Evolutionary conservation across 345 rosid species (phyloP), one percentile per base, ranked within the genome.

Genomic region (Angophora floribunda): DNA sequence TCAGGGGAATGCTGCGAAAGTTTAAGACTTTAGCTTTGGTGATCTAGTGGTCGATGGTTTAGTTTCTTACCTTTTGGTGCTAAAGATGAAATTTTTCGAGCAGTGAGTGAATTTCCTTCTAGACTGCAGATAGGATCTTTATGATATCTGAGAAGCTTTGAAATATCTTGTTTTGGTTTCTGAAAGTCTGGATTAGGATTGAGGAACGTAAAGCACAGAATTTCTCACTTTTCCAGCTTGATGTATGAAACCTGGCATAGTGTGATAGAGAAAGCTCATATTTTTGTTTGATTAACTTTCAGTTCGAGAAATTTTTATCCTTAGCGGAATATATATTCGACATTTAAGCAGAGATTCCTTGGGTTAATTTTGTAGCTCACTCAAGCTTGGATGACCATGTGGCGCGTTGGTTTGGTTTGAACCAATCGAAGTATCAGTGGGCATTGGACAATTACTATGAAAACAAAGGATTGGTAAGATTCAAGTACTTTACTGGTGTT

Each of bases 401-500:
- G 94, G 98, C 99, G 22, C 96, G 97, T n/a, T 98, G 99, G 99
- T 95, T 97, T 89, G 99, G 99, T 51, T 95, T 98, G 91, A 94
- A 98, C 92, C 99, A 96, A 89, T 98, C 99, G 22, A 98, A 96
- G 95, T 98, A 97, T 85, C 99, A 98, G 80, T 98, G 99, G 99
- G 99, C 99, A 51, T 87, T 98, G 92, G 99, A 98, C 78, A 97
- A 96, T 93, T 98, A 98, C 87, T 95, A 96, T 86, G 95, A 96
- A 91, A 91, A 87, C 95, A 98, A 98, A 92, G 96, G 92, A 89
- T 86, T 95, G 93, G 99, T 96, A 94, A 93, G 95, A 44, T 41
- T 75, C 49, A 9, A 75, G 82, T 75, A 67, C 52, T 86, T 52
- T 28, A 26, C 57, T 6, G 32, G n/a, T 7, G 28, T 16, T 24